Conservation (phyloP, 2,329 filamentous ascomycete genomes). For the Gnomoniopsis sp. region DNA sequence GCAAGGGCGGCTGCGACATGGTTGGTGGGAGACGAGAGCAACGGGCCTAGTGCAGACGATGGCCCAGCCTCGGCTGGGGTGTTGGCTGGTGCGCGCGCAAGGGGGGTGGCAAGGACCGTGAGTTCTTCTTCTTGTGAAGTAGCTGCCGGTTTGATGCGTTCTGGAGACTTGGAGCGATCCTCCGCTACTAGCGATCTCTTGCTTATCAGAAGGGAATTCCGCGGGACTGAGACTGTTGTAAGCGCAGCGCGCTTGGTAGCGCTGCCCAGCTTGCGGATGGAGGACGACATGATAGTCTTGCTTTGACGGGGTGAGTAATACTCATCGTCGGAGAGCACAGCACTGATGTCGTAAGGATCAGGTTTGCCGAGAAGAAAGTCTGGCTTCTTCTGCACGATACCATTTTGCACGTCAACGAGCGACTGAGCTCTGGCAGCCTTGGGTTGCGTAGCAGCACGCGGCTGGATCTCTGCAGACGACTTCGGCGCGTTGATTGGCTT, state of each 20-base stretch:
- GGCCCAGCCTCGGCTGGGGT: neutral
- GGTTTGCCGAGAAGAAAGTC: neutral
- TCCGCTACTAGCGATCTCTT: neutral
- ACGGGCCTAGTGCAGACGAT: neutral
- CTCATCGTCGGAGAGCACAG: constrained; percentile 2
- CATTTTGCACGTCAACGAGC: neutral
- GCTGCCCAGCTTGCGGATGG: constrained; percentile 11
- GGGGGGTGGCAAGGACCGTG: constrained; percentile 1
- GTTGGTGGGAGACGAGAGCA: constrained; percentile 10
- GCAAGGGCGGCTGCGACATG: constrained; percentile 11
- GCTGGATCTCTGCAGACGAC: neutral
- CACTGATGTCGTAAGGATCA: constrained; percentile 15
- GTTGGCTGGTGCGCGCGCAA: neutral
- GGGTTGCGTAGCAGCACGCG: neutral
- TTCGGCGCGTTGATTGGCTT: neutral
- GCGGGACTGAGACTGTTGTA: neutral
- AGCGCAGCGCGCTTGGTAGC: neutral
- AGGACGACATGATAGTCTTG: neutral
- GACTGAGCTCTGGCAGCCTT: neutral
- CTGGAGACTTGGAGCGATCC: neutral
- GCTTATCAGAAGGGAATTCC: neutral
- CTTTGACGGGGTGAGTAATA: neutral
- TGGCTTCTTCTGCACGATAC: neutral
- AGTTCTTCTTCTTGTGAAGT: neutral
- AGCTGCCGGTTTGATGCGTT: neutral